These are phyloP conservation scores for Candida koratica DNA, from an alignment of 805 yeast genomes.

Conservation along the genomic window DNA sequence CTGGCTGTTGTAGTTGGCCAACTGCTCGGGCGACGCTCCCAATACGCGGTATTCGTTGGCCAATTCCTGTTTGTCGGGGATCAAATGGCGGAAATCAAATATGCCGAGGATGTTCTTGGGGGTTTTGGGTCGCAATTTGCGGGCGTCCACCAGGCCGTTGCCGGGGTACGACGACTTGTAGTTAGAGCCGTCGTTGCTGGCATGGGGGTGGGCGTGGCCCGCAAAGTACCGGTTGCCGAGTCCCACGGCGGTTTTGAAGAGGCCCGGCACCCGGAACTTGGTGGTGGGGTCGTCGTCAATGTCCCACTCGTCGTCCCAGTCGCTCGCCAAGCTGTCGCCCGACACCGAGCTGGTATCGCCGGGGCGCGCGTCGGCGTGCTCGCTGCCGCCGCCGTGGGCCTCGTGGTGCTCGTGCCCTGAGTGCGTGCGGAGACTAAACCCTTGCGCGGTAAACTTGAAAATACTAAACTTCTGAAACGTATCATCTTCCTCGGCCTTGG, in stretches of 20 bases:
- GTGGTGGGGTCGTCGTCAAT: slow-evolving; percentile 49
- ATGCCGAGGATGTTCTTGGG: slow-evolving; percentile 56
- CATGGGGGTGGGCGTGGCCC: slow-evolving; percentile 18
- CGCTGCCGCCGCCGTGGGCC: slow-evolving; percentile 11
- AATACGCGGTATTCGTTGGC: slow-evolving; percentile 63
- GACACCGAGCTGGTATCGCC: slow-evolving; percentile 24
- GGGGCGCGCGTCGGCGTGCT: slow-evolving; percentile 17
- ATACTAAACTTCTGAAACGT: slow-evolving; percentile 46
- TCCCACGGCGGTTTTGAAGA: slow-evolving; percentile 40
- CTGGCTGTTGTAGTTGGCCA: slow-evolving; percentile 66
- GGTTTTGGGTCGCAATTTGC: slow-evolving; percentile 19
- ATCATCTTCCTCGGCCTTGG: slow-evolving; percentile 32
- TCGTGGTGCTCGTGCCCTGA: slow-evolving; percentile 14
- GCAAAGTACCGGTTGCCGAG: slow-evolving; percentile 30
- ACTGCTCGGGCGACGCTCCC: slow-evolving; percentile 58
- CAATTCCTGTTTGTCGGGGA: slow-evolving; percentile 71
- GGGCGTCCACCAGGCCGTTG: slow-evolving; percentile 17
- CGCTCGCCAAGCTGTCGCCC: slow-evolving; percentile 61
- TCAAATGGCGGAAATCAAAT: slow-evolving; percentile 60
- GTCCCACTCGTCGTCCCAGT: slow-evolving; percentile 67
- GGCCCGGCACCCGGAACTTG: slow-evolving; percentile 50
- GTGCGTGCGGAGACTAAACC: slow-evolving; percentile 36
- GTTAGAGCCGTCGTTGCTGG: slow-evolving; percentile 27
- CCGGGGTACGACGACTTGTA: slow-evolving; percentile 37
- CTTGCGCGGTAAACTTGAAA: slow-evolving; percentile 44